Evolutionary conservation across 371 early-diverging fungal genomes (phyloP), one percentile per base, ranked within the genome.

Genomic region (Lichtheimia corymbifera): DNA sequence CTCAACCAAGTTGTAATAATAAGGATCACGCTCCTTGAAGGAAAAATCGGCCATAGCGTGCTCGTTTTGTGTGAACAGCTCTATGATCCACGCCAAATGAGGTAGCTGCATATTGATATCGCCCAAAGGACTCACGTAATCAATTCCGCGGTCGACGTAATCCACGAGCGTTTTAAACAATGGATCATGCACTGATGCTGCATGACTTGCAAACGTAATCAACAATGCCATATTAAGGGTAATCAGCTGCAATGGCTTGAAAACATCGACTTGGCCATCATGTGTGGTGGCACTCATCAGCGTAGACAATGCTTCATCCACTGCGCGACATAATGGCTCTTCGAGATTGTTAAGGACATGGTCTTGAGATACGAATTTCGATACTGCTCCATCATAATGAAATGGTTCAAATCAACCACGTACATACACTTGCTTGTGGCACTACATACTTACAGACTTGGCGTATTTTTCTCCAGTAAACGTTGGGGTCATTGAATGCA

Each of bases 21-120:
- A 18, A 13, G 61, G 62, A 42, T 61, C 45, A 7, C 41, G 30
- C 5, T 41, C 35, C 6, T 45, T 40, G 17, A 54, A 28, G 7
- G 55, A 25, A 44, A 64, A 54, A 2, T 54, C n/a, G 1, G 41
- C 18, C 30, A 56, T 59, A 5, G 44, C 44, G 5, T 35, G 5
- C 35, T 11, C 11, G 11, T 35, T 35, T 35, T 35, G 6, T 11
- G 35, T 35, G 35, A 35, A 6, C 9, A 35, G 35, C 6, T 35
- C 35, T 2, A 35, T 35, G 11, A 35, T 35, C 35, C 35, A 9
- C 35, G 35, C 35, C 35, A 35, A 35, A 35, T 35, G 35, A 4
- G 68, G 68, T 11, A 68, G 24, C 27, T 58, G 62, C 9, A 59
- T 49, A 13, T 59, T 30, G 2, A 64, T 28, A n/a, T 68, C 68